Evolutionary conservation across 1,284 basidiomycete species (phyloP).

Genomic region (Athelia sp.): DNA sequence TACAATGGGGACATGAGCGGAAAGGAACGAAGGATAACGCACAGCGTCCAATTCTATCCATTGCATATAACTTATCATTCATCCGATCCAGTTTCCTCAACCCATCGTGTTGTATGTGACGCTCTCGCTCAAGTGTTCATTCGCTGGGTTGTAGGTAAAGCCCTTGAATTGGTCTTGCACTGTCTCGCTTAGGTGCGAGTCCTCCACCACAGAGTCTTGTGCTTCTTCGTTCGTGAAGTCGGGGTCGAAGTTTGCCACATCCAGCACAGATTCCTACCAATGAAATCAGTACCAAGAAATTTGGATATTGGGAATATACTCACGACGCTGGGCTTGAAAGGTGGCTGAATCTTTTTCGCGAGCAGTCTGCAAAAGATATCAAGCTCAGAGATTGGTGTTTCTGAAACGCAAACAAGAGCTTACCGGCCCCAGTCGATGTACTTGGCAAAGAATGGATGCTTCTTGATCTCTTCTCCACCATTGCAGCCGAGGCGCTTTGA

Average conservation of each 20-base stretch:
- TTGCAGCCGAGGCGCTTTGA: constrained; percentile 81
- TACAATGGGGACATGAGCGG: too few species aligned
- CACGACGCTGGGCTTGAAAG: constrained; percentile 97
- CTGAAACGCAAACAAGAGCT: too few species aligned
- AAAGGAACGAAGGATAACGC: too few species aligned
- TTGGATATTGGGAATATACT: constrained; percentile 23
- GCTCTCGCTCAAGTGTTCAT: constrained; percentile 76
- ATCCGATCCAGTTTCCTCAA: constrained; percentile 2
- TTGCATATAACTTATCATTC: too few species aligned
- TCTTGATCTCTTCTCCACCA: constrained; percentile 95
- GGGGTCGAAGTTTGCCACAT: constrained; percentile 89
- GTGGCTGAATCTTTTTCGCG: constrained; percentile 94
- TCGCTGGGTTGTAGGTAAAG: constrained; percentile 80
- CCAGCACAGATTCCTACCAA: constrained; percentile 69
- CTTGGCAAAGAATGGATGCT: constrained; percentile 92
- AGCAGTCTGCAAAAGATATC: too few species aligned
- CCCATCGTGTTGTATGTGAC: constrained; percentile 47
- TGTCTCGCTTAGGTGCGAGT: constrained; percentile 87
- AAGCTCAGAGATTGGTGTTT: too few species aligned
- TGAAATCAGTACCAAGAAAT: not conserved
- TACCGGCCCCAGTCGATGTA: constrained; percentile 88
- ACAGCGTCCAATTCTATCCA: too few species aligned
- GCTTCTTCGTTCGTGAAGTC: constrained; percentile 93
- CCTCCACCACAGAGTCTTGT: constrained; percentile 91
- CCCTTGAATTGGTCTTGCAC: constrained; percentile 88